Base-by-base conservation (phyloP, 169 alveolate genomes). In the Plasmodium gallinaceum region DNA sequence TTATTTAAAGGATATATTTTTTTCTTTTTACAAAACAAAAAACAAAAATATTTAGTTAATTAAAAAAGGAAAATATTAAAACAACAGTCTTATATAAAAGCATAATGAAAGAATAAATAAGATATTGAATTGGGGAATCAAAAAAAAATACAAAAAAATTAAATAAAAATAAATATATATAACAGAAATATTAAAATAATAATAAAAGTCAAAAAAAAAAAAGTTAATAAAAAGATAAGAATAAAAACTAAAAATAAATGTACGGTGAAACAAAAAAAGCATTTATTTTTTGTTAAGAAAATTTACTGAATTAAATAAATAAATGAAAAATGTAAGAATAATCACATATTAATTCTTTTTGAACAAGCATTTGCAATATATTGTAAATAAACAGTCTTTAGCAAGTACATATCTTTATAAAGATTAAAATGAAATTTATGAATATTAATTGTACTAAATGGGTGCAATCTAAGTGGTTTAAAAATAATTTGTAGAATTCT, bases 391-490 rank as follows among this genome's bases (percentile, higher is more conserved):
- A 52, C 72, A 10, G 80, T 83, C 58, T 83, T 83, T 37, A 83
- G 52, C 48, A 83, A 57, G 39, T 83, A 83, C 5, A 83, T 68
- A 71, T 83, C 91, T 37, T 61, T 83, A 58, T 83, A 83, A 5
- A 83, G 83, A 42, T 46, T 58, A 61, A 32, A 39, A 68, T 83
- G 91, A 24, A 83, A 26, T 57, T 83, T 83, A 32, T 83, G 91
- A 52, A 83, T 57, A 46, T n/a, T 42, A 7, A 75, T 83, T 12
- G 91, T 83, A 51, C 91, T 83, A 42, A 83, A 83, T 18, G 91
- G 91, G 16, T 83, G 91, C 18, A 83, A 54, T 42, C 72, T 60
- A 46, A 83, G 71, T 24, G 91, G 91, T 32, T 57, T 66, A 83
- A 83, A 83, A 37, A 83, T 83, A 18, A 83, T 83, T 83, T 66